Conservation (phyloP, 805 yeast species). For the Scheffersomyces lignosus region DNA sequence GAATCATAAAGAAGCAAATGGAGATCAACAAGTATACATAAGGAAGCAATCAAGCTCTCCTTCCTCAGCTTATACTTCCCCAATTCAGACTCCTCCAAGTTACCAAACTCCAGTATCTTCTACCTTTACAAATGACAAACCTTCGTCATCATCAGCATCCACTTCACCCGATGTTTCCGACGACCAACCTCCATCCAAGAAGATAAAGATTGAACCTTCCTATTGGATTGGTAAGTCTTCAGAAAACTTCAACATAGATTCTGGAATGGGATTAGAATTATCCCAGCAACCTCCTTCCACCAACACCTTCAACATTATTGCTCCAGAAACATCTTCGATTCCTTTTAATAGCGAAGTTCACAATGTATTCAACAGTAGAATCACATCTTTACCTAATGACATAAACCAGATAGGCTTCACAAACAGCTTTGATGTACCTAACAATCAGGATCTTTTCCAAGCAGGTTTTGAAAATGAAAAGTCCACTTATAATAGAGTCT, state of each 20-base stretch:
- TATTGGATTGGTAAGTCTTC: constrained; percentile 3
- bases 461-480: too few relatives aligned
- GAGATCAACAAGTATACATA: constrained; percentile 14
- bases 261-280: constrained; percentile 2
- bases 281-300: constrained; percentile 6
- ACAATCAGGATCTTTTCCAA: too few relatives aligned
- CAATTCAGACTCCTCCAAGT: not conserved
- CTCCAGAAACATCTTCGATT: not conserved
- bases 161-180: constrained; percentile 14
- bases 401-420: too few relatives aligned
- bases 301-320: constrained; percentile 12
- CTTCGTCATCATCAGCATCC: constrained; percentile 6
- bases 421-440: too few relatives aligned
- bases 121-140: constrained; percentile 2
- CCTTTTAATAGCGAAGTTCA: too few relatives aligned
- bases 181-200: constrained; percentile 10
- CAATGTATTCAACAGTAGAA: too few relatives aligned
- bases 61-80: not conserved
- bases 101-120: constrained; percentile 12
- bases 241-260: constrained; percentile 7
- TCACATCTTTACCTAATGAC: too few relatives aligned
- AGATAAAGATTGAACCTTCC: constrained; percentile 10
- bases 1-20: constrained; percentile 15
- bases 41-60: too few relatives aligned
- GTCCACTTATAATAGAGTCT: too few relatives aligned